These are phyloP conservation scores for Paraphysoderma sedebokerense DNA, from an alignment of 371 early-diverging fungal species.

Conservation along the genomic window DNA sequence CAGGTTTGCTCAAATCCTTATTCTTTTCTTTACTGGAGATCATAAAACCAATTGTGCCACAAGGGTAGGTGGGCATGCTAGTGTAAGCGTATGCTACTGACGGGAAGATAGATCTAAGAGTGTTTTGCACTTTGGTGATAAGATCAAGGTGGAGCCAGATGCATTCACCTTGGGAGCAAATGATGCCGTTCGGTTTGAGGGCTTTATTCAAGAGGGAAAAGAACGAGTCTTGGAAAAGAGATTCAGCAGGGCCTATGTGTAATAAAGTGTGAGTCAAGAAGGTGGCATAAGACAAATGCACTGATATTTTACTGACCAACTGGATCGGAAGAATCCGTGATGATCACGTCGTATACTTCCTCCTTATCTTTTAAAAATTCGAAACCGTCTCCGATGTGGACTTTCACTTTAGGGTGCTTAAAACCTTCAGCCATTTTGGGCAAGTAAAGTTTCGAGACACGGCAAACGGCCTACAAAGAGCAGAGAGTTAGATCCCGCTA, in stretches of 20 bases:
- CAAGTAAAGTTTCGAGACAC: constrained; percentile 76
- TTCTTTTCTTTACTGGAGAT: constrained; percentile 66
- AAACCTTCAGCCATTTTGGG: constrained; percentile 88
- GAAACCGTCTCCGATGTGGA: constrained; percentile 90
- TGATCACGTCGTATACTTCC: constrained; percentile 84
- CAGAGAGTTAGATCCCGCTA: too few species aligned
- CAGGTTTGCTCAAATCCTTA: constrained; percentile 51
- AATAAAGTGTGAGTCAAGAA: background rate
- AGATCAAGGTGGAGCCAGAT: constrained; percentile 87
- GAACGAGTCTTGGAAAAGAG: constrained; percentile 76
- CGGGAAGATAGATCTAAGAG: constrained; percentile 63
- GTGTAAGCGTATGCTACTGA: constrained; percentile 81
- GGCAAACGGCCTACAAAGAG: constrained; percentile 49
- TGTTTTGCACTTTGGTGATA: constrained; percentile 68
- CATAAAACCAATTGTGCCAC: constrained; percentile 91
- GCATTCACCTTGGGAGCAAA: constrained; percentile 94
- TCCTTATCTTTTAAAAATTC: constrained; percentile 71
- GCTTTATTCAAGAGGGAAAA: constrained; percentile 80
- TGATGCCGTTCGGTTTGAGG: constrained; percentile 77
- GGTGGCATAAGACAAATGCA: constrained; percentile 1
- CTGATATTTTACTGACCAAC: constrained; percentile 40
- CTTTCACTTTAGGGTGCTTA: constrained; percentile 79
- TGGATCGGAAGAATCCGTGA: constrained; percentile 96
- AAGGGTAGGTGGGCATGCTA: constrained; percentile 90
- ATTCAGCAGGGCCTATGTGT: constrained; percentile 69